Evolutionary conservation across 306 rosid genomes (phyloP).

Genomic region (Pachyrhizus erosus): DNA sequence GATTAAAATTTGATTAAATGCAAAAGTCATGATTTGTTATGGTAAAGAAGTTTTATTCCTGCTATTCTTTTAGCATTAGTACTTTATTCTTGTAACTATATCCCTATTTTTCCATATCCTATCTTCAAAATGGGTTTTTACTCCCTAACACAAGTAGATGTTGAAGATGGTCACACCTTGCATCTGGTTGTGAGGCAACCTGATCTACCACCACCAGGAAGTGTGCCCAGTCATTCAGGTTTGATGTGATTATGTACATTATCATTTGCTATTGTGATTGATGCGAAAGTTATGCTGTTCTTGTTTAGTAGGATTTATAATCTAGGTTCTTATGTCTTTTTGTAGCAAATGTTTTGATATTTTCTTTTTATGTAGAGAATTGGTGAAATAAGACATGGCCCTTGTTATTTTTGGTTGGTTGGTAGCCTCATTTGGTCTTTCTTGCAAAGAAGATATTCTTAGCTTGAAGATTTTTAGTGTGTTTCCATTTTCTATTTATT

Average conservation of each 20-base stretch:
- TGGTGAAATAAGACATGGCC: constrained; percentile 16
- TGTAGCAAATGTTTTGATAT: constrained; percentile 25
- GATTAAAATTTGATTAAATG: constrained; percentile 1
- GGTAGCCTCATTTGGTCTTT: neutral
- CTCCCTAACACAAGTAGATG: constrained; percentile 76
- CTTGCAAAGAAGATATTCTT: constrained; percentile 18
- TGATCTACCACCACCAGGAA: constrained; percentile 63
- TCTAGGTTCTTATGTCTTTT: constrained; percentile 20
- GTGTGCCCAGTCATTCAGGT: constrained; percentile 75
- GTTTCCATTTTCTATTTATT: constrained; percentile 12
- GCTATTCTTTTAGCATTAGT: constrained; percentile 33
- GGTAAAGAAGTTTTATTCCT: constrained; percentile 19
- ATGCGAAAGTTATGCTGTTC: constrained; percentile 6
- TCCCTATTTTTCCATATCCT: constrained; percentile 21
- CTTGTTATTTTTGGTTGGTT: neutral
- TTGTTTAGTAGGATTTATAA: constrained; percentile 16
- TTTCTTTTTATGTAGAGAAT: constrained; percentile 28
- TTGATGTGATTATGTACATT: constrained; percentile 26
- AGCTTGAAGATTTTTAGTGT: constrained; percentile 9
- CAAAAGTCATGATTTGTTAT: constrained; percentile 5
- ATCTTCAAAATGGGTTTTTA: constrained; percentile 48
- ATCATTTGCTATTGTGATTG: constrained; percentile 31
- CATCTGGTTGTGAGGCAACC: constrained; percentile 96
- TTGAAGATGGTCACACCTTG: constrained; percentile 99
- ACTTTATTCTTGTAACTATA: constrained; percentile 24